phyloP scores from a whole-genome alignment of 1,284 basidiomycete species.

The Mixia osmundae region DNA sequence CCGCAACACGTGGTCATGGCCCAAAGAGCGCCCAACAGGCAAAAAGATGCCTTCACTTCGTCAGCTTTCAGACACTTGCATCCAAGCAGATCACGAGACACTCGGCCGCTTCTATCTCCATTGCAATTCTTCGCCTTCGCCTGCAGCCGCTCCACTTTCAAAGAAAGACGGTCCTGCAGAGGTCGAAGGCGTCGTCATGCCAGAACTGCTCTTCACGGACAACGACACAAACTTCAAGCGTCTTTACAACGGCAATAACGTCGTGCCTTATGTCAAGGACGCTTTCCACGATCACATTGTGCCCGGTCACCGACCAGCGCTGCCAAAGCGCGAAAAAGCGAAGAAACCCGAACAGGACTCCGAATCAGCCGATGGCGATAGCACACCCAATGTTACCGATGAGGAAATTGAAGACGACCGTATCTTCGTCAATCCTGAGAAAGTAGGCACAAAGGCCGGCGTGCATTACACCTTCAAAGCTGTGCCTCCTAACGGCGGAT shows the following conservation, averaged over 20 bases:
- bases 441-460: constrained; percentile 71
- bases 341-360: constrained; percentile 9
- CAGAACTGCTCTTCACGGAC: constrained; percentile 73
- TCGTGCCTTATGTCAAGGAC: constrained; percentile 69
- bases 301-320: constrained; percentile 44
- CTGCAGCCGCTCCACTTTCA: no score
- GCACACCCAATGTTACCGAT: not conserved
- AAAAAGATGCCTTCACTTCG: constrained; percentile 32
- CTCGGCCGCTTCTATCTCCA: constrained; percentile 38
- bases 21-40: constrained; percentile 49
- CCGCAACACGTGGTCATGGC: constrained; percentile 96
- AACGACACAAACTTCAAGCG: constrained; percentile 91
- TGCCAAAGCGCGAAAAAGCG: constrained; percentile 15
- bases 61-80: constrained; percentile 30
- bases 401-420: constrained; percentile 8
- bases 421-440: constrained; percentile 61
- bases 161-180: constrained; percentile 39
- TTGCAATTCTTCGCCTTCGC: constrained; percentile 74
- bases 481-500: constrained; percentile 76
- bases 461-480: constrained; percentile 72
- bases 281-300: constrained; percentile 98
- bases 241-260: constrained; percentile 68
- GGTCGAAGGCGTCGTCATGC: constrained; percentile 37
- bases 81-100: constrained; percentile 50
- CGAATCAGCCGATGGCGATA: not conserved